Percentiles rank a stretch among this genome's conserved stretches.
phyloP scores from a whole-genome alignment of 225 moss, liverwort and hornwort genomes.

The Antitrichia curtipendula region DNA sequence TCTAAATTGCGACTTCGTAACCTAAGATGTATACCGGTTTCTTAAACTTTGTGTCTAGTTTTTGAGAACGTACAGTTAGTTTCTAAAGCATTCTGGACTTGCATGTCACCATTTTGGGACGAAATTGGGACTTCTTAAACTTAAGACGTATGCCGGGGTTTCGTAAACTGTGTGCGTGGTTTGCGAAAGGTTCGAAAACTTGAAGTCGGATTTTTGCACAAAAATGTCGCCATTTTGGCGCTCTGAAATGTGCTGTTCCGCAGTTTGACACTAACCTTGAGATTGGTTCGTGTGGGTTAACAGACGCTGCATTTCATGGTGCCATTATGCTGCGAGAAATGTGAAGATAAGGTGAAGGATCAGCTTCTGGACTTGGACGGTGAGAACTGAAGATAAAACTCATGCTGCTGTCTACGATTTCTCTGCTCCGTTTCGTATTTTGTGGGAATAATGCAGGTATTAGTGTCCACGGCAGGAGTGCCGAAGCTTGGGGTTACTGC shows the following conservation, averaged over 20 bases:
- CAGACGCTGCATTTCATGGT: slow-evolving; percentile 38
- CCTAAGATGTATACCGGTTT: too few relatives aligned
- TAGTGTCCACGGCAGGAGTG: not conserved
- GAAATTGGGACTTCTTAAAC: too few relatives aligned
- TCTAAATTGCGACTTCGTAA: not conserved
- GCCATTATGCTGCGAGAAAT: slow-evolving; percentile 34
- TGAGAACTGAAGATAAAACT: not conserved
- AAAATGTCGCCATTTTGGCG: not conserved
- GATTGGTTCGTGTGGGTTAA: not conserved
- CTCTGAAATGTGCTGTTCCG: too few relatives aligned
- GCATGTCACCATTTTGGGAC: too few relatives aligned
- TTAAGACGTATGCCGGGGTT: too few relatives aligned
- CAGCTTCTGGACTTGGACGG: slow-evolving; percentile 26
- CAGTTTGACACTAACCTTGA: not conserved
- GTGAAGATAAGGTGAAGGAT: slow-evolving; percentile 14
- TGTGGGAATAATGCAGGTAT: too few relatives aligned
- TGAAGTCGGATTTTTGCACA: too few relatives aligned
- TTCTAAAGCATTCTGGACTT: not conserved
- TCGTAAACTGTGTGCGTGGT: too few relatives aligned
- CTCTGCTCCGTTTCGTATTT: too few relatives aligned
- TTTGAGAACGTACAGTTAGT: too few relatives aligned
- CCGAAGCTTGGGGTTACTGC: not conserved
- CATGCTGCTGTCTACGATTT: too few relatives aligned
- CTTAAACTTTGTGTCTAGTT: too few relatives aligned
- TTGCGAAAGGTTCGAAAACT: not conserved